These are phyloP conservation scores for Clonostachys byssicola DNA, from an alignment of 2,329 filamentous ascomycete species.

Conservation along the genomic window DNA sequence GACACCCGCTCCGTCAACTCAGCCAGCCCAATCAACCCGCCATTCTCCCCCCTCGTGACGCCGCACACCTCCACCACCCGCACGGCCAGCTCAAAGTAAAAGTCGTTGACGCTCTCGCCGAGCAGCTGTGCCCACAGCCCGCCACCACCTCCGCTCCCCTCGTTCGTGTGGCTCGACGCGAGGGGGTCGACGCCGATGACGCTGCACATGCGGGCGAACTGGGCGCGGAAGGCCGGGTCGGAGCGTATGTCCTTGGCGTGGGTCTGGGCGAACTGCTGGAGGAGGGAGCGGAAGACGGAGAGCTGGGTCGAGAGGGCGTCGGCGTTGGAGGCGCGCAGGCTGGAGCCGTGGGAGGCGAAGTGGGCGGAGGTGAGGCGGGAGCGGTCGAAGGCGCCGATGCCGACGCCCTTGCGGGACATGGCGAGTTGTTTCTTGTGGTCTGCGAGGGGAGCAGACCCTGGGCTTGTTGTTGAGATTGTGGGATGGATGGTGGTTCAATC, in stretches of 20 bases:
- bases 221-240: conserved; percentile 89
- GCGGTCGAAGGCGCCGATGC: conserved; percentile 85
- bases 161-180: conserved; percentile 39
- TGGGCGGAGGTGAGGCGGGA: conserved; percentile 80
- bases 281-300: conserved; percentile 88
- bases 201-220: conserved; percentile 98
- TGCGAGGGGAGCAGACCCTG: too few species aligned
- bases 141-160: conserved; percentile 28
- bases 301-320: conserved; percentile 88
- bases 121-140: conserved; percentile 93
- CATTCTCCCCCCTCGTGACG: conserved; percentile 83
- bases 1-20: conserved; percentile 77
- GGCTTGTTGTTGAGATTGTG: too few species aligned
- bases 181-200: conserved; percentile 95
- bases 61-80: conserved; percentile 90
- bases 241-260: conserved; percentile 96
- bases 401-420: conserved; percentile 79
- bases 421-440: too few species aligned
- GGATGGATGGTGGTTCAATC: too few species aligned
- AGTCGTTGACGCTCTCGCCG: conserved; percentile 90
- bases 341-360: conserved; percentile 85
- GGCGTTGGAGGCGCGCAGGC: conserved; percentile 79
- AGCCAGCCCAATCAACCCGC: conserved; percentile 79
- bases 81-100: conserved; percentile 98
- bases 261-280: conserved; percentile 92